Base-by-base conservation (phyloP, 345 rosid species). In the Boechera retrofracta region DNA sequence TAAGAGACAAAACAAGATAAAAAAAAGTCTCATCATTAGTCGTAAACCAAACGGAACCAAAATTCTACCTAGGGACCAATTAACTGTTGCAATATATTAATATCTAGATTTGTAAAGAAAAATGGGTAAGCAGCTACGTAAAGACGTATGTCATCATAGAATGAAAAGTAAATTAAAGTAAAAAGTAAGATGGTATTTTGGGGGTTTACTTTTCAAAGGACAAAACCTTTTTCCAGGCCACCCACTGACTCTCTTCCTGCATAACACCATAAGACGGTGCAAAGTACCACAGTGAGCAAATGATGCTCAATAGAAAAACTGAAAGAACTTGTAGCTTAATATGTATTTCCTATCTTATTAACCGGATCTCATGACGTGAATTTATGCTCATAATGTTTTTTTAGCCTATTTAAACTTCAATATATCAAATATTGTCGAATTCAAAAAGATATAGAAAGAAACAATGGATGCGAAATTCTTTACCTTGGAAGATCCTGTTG, bases 161-260 rank as follows among this genome's bases (percentile, higher is more conserved):
- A 24, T 57, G 60, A 41, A 66, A 56, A 12, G 45, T 6, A 10
- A 55, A 42, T 1, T 2, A 33, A 32, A 33, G 53, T 12, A 54
- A 70, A 33, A 32, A 36, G 10, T 8, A 77, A 6, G 32, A 36
- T 26, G 12, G 48, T 31, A 9, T 16, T 54, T 79, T 52, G 18
- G 58, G 36, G 64, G 52, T 86, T 84, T 89, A 94, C 97, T 85
- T 94, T 77, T 94, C 98, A 83, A 92, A 94, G 63, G 89, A 86
- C 71, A 92, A 75, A 75, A 87, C 83, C 83, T 83, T 89, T 85
- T 90, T 92, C 98, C 98, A 94, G 48, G 94, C 94, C 82, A 89
- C 81, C 98, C 97, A 94, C 64, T 92, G 98, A 70, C 72, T 68
- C 79, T 94, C 97, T 81, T 94, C 98, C 98, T 92, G 88, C 64